A percentile compares a stretch with the other conserved stretches of the same genome.
Conservation (phyloP, 352 stramenopile species). For the Phytophthora fragariaefolia region DNA sequence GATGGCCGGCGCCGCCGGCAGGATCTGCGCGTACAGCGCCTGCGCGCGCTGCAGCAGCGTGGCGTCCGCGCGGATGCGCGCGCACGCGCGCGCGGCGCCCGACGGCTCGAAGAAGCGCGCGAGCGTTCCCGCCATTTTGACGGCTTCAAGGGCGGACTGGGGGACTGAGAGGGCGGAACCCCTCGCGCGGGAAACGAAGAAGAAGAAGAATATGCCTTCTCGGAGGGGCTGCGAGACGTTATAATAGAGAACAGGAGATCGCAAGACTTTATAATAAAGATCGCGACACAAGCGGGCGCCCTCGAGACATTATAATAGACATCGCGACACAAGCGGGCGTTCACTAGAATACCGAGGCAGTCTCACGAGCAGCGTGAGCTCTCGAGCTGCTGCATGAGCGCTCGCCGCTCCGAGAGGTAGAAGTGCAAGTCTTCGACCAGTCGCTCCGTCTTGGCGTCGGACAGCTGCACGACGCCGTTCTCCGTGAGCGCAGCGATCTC, state of each 20-base stretch:
- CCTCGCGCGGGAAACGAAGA: too few relatives aligned
- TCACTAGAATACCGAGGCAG: constrained; percentile 1
- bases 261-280: background rate
- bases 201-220: constrained; percentile 11
- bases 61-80: constrained; percentile 31
- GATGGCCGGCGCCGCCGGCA: constrained; percentile 23
- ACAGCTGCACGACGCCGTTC: background rate
- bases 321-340: too few relatives aligned
- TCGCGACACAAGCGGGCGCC: too few relatives aligned
- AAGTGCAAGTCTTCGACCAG: constrained; percentile 29
- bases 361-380: too few relatives aligned
- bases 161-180: constrained; percentile 6
- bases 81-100: constrained; percentile 23
- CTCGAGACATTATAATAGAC: background rate
- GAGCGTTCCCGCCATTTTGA: constrained; percentile 52
- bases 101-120: constrained; percentile 29
- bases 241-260: background rate
- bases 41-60: constrained; percentile 41
- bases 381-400: constrained; percentile 32
- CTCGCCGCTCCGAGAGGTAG: constrained; percentile 26
- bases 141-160: constrained; percentile 23
- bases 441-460: constrained; percentile 16
- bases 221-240: background rate
- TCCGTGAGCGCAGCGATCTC: constrained; percentile 15
- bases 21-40: constrained; percentile 52